Evolutionary conservation across 306 rosid species (phyloP).

Genomic region (Cajanus cajan): DNA sequence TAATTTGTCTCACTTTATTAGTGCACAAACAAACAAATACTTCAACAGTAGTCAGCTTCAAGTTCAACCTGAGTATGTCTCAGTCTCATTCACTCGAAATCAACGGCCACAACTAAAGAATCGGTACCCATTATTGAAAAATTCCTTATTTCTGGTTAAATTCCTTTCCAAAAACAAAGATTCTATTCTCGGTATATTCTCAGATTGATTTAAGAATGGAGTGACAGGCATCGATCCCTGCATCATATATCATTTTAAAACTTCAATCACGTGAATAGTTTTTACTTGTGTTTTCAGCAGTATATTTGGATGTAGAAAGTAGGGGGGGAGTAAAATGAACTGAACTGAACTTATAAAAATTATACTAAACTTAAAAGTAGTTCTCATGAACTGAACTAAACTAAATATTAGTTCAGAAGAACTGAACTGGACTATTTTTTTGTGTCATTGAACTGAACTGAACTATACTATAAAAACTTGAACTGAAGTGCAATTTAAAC

Average conservation of each 20-base stretch:
- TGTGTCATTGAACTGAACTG: no score
- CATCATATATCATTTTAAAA: neutral
- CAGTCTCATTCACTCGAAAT: constrained; percentile 1
- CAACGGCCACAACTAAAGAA: neutral
- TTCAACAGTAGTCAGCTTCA: neutral
- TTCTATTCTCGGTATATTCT: neutral
- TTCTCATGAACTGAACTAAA: no score
- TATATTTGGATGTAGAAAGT: neutral
- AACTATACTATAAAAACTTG: no score
- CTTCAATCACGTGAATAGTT: neutral
- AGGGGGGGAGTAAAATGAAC: no score
- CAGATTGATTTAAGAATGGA: neutral
- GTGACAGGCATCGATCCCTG: neutral
- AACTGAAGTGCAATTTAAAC: no score
- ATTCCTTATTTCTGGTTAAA: neutral
- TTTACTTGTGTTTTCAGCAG: neutral
- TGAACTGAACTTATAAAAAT: no score
- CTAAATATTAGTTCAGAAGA: no score
- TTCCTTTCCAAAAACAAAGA: neutral
- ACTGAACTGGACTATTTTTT: no score
- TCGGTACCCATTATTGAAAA: neutral
- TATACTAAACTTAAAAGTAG: no score
- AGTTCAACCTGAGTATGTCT: neutral
- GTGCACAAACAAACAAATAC: neutral
- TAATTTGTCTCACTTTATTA: neutral